Evolutionary conservation across 805 yeast genomes (phyloP).

Genomic region (Starmerella floricola): DNA sequence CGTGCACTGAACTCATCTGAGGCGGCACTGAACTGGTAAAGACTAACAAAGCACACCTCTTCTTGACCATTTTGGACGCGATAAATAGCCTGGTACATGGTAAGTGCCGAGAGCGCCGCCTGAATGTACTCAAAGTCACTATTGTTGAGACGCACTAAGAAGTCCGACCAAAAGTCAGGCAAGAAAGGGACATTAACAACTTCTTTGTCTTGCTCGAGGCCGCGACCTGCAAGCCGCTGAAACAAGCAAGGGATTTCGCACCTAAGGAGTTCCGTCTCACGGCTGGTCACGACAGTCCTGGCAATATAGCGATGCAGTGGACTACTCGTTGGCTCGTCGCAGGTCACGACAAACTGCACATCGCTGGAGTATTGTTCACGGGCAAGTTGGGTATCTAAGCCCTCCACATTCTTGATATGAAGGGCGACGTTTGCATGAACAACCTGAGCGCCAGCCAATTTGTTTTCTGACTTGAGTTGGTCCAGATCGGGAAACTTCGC

Average conservation of each 20-base stretch:
- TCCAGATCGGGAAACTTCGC: conserved; percentile 25
- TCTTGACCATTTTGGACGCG: conserved; percentile 15
- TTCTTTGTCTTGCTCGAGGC: conserved; percentile 24
- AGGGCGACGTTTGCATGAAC: conserved; percentile 27
- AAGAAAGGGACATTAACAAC: conserved; percentile 29
- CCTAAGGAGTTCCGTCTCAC: conserved; percentile 25
- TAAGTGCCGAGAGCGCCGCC: conserved; percentile 25
- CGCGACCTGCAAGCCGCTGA: conserved; percentile 16
- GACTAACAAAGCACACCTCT: conserved; percentile 25
- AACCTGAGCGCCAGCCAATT: conserved; percentile 22
- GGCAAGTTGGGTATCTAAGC: not conserved
- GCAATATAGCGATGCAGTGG: conserved; percentile 18
- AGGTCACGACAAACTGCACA: conserved; percentile 20
- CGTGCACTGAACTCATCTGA: conserved; percentile 29
- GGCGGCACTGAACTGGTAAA: conserved; percentile 30
- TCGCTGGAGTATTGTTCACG: conserved; percentile 13
- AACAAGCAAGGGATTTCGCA: conserved; percentile 17
- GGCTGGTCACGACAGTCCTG: conserved; percentile 26
- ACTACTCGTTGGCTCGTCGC: not conserved
- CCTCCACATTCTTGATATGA: conserved; percentile 11
- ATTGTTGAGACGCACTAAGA: conserved; percentile 26
- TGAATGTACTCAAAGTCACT: conserved; percentile 24
- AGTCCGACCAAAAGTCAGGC: conserved; percentile 32
- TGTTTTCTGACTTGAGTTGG: conserved; percentile 14
- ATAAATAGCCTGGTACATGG: conserved; percentile 27